Evolutionary conservation across 2,329 filamentous ascomycete genomes (phyloP).

Genomic region (Diaporthe sp.): DNA sequence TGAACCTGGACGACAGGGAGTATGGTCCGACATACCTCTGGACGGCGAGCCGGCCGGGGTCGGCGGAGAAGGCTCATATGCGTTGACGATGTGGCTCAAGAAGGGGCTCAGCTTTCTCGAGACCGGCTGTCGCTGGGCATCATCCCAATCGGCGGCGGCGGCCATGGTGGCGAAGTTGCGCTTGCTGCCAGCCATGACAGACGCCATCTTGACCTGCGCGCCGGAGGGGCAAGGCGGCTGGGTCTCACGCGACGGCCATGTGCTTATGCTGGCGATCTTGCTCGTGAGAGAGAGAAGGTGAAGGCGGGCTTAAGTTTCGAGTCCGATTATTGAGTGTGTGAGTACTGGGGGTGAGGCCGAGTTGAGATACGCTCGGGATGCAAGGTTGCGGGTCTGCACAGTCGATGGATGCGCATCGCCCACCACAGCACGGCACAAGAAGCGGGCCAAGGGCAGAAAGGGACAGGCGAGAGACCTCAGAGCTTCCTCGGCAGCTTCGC

Average conservation of each 20-base stretch:
- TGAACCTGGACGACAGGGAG: not conserved
- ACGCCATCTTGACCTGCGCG: constrained; percentile 42
- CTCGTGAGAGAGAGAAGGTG: not conserved
- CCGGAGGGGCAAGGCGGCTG: not conserved
- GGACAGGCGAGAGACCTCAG: not conserved
- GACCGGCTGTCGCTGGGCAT: not conserved
- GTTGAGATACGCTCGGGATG: not conserved
- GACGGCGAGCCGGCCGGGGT: constrained; percentile 25
- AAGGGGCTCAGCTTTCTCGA: constrained; percentile 32
- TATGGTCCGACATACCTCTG: constrained; percentile 32
- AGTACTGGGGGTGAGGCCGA: constrained; percentile 1
- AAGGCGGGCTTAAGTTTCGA: not conserved
- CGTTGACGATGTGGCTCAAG: constrained; percentile 1
- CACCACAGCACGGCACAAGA: not conserved
- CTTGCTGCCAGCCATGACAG: constrained; percentile 45
- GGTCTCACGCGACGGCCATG: not conserved
- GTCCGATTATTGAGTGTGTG: not conserved
- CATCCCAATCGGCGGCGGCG: constrained; percentile 39
- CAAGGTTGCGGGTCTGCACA: constrained; percentile 19
- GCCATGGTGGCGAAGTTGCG: constrained; percentile 46
- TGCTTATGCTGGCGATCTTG: not conserved
- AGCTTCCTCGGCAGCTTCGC: not conserved
- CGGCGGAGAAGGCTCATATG: constrained; percentile 22
- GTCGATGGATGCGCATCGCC: constrained; percentile 6
- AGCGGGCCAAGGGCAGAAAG: not conserved